These are phyloP conservation scores for Calonectria henricotiae DNA, from an alignment of 2,329 filamentous ascomycete genomes.

Conservation along the genomic window DNA sequence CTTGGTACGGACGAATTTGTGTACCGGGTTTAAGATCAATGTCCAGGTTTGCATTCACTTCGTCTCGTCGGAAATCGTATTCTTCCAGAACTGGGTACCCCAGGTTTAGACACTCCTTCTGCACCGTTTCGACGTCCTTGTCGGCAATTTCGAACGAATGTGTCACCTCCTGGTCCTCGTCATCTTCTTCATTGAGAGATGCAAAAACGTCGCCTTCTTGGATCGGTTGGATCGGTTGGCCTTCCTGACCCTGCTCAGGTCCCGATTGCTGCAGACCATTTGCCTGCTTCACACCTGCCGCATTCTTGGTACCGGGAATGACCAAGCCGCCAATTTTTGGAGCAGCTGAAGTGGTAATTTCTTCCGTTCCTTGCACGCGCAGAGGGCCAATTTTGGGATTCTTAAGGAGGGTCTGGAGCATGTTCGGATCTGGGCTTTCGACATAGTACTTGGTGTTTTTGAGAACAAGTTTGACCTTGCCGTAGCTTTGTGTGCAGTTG, in stretches of 20 bases:
- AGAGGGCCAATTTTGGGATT: constrained; percentile 87
- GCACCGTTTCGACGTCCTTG: constrained; percentile 86
- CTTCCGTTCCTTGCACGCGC: constrained; percentile 80
- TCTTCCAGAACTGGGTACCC: constrained; percentile 93
- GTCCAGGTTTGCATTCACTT: constrained; percentile 89
- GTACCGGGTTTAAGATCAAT: constrained; percentile 93
- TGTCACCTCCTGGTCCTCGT: constrained; percentile 89
- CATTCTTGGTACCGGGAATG: constrained; percentile 95
- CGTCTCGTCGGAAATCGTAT: constrained; percentile 96
- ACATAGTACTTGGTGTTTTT: constrained; percentile 96
- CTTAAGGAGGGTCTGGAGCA: constrained; percentile 89
- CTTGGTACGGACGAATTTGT: constrained; percentile 94
- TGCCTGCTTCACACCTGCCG: constrained; percentile 88
- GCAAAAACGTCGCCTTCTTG: constrained; percentile 81
- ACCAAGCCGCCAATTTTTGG: constrained; percentile 90
- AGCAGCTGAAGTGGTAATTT: constrained; percentile 85
- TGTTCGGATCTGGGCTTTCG: constrained; percentile 89
- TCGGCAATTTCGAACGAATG: constrained; percentile 95
- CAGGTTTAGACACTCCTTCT: constrained; percentile 90
- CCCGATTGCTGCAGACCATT: constrained; percentile 56
- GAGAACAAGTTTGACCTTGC: constrained; percentile 94
- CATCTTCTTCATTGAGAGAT: constrained; percentile 85
- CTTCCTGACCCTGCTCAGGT: constrained; percentile 62
- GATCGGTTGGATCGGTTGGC: constrained; percentile 67
- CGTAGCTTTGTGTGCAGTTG: constrained; percentile 89